Base-by-base conservation (phyloP, 441 rosid species). In the Pelargonium cotyledonis region DNA sequence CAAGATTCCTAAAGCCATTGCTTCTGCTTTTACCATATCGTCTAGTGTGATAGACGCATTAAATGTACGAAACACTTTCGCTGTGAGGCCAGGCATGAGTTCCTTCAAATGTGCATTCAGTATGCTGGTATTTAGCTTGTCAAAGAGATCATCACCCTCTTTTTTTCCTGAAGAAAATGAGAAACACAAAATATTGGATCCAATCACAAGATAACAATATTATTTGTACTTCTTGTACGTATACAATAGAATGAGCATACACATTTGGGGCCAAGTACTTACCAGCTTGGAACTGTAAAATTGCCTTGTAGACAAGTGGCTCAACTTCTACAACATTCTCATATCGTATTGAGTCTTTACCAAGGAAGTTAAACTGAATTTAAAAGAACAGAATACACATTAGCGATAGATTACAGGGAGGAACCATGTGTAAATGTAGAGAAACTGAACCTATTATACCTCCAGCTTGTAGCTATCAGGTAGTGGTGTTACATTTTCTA, bases 51-150 rank as follows among this genome's bases (percentile, higher is more conserved):
- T 85, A 67, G 99, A 95, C 43, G 99, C 98, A 82, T 92, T 95
- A 76, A 86, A 95, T 64, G 99, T 95, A 84, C 98, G 98, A 74
- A 95, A 95, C 55, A 95, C 98, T 85, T 95, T 95, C 41, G 99
- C 98, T 65, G 99, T 95, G 61, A 95, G 97, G 76, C 96, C 96
- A 74, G 97, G 95, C 99, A 95, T 92, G 70, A 90, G 94, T 73
- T 86, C 99, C 86, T 95, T 92, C 47, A 92, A 80, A 83, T 92
- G 99, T 63, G 99, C 85, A 82, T 92, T 95, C 76, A 95, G 87
- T 85, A 87, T 95, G 73, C 78, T 79, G 23, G 98, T 95, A 80
- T 95, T 97, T 77, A 95, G 82, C 82, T 80, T 65, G 74, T 95
- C 95, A 68, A 96, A 93, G 70, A 96, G 98, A 80, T 90, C 92